Base-by-base conservation (phyloP, 176 grass and related monocot species). In the Rhynchospora tenuis region DNA sequence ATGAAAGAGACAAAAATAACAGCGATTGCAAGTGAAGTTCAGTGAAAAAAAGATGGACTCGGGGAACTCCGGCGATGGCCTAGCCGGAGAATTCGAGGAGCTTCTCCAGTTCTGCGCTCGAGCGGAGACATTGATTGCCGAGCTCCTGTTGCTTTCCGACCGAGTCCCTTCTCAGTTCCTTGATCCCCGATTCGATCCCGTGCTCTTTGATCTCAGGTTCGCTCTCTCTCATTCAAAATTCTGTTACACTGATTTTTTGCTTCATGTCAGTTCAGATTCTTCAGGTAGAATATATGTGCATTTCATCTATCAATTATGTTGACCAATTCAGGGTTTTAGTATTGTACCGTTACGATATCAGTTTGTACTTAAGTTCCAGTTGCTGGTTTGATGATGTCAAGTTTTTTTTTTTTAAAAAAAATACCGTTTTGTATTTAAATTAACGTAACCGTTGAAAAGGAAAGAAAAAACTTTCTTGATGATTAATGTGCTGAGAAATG, bases 191-290 rank as follows among this genome's bases (percentile, higher is more conserved):
- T 92, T 87, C 64, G 86, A 90, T 43, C 45, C 86, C 57, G 86
- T 92, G 59, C 93, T 95, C 86, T 92, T 95, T 59, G 93, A 95
- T 88, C 81, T 95, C 81, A 79, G 90, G 93, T 88, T 59, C 3
- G 57, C n/a, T 38, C 66, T 50, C 77, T 74, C 71, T 6, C 22
- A 51, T 74, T 51, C 20, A 74, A 15, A 47, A 74, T 51, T 27
- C 11, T 75, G 24, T 38, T 68, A 9, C 65, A 43, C 5, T 38
- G 28, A 8, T 61, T 60, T 24, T 20, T 0, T 59, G 17, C 17
- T n/a, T 59, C 20, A 12, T 20, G 16, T 17, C 15, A 6, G 54
- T 16, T 19, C 5, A 16, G 54, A 56, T 56, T 17, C 17, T 56
- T 56, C 54, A 56, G 54, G 15, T 56, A 56, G 4, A 5, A n/a